phyloP scores from a whole-genome alignment of 306 rosid genomes.

The Purshia tridentata region DNA sequence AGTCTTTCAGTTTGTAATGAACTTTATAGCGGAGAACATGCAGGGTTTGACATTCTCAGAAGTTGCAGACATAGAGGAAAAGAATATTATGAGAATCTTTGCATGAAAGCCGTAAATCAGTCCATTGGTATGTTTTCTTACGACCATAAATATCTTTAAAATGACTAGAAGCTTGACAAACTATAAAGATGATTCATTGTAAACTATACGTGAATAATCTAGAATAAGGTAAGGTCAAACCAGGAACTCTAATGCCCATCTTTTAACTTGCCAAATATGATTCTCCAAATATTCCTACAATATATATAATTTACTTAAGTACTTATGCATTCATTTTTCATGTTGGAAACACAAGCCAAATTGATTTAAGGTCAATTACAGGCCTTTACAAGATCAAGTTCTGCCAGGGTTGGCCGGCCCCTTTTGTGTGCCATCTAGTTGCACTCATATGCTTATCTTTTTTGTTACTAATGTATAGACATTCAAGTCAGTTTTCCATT shows the following conservation, averaged over 20 bases:
- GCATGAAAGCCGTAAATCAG: constrained; percentile 99
- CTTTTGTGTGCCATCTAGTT: background rate
- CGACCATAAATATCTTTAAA: background rate
- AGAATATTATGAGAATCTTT: constrained; percentile 90
- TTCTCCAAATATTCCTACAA: background rate
- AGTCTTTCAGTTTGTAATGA: constrained; percentile 33
- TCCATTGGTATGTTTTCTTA: constrained; percentile 67
- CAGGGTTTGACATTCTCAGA: constrained; percentile 72
- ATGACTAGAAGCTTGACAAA: background rate
- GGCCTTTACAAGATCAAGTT: background rate
- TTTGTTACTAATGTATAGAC: background rate
- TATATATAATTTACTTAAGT: too few species aligned
- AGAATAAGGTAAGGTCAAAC: background rate
- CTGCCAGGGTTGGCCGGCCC: background rate
- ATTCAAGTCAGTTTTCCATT: constrained; percentile 10
- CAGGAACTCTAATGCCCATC: background rate
- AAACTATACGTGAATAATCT: too few species aligned
- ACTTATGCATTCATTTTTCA: background rate
- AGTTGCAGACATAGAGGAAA: constrained; percentile 80
- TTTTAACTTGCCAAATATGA: background rate
- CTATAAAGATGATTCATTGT: too few species aligned
- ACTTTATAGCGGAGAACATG: constrained; percentile 47
- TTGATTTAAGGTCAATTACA: background rate
- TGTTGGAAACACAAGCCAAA: background rate
- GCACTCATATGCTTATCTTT: too few species aligned